Evolutionary conservation across 495 filamentous ascomycete species (phyloP).

Genomic region (Annulohypoxylon stygium): DNA sequence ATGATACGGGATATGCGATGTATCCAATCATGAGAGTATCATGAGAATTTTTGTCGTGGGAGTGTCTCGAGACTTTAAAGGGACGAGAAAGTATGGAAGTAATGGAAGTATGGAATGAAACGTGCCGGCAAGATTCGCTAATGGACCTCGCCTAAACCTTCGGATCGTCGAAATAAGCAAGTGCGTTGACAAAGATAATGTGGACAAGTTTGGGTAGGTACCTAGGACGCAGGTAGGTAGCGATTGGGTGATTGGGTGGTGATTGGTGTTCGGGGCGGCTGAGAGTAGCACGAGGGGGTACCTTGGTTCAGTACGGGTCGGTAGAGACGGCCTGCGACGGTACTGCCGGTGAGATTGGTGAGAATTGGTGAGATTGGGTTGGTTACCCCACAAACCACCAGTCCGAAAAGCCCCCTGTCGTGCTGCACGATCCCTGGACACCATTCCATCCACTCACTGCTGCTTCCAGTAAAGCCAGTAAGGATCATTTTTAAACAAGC

Average conservation of each 20-base stretch:
- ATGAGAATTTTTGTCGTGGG: conserved; percentile 8
- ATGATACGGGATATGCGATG: conserved; percentile 5
- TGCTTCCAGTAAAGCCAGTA: background rate
- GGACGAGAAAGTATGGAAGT: conserved; percentile 3
- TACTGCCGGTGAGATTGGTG: conserved; percentile 38
- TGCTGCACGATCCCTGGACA: conserved; percentile 35
- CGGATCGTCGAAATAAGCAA: conserved; percentile 49
- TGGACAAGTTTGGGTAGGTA: conserved; percentile 15
- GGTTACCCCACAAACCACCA: conserved; percentile 47
- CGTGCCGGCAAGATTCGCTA: conserved; percentile 43
- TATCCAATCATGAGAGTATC: conserved; percentile 24
- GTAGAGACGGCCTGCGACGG: conserved; percentile 46
- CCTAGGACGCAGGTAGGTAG: background rate
- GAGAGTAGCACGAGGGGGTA: conserved; percentile 43
- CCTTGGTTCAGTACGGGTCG: conserved; percentile 42
- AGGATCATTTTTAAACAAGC: background rate
- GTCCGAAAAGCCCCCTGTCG: conserved; percentile 31
- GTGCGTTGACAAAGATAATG: conserved; percentile 40
- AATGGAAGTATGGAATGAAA: conserved; percentile 16
- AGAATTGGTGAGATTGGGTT: conserved; percentile 43
- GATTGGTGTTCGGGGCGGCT: conserved; percentile 37
- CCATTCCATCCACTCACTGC: background rate
- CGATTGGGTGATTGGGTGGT: conserved; percentile 22
- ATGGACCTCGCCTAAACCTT: conserved; percentile 44
- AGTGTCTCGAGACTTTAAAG: background rate